phyloP scores from a whole-genome alignment of 345 rosid genomes.

The Triadica sebifera region DNA sequence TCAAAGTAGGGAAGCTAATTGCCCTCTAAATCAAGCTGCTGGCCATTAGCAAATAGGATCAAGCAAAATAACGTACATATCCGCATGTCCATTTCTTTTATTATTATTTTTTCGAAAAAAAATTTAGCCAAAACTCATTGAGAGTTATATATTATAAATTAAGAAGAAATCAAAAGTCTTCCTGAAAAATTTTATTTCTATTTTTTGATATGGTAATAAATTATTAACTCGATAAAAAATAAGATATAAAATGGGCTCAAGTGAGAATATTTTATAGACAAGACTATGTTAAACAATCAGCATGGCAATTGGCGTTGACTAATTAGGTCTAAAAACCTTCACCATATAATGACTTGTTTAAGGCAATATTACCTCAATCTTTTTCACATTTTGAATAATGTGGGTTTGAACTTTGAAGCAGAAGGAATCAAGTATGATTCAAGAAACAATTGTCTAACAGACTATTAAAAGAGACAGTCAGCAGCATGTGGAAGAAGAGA shows the following conservation, averaged over 20 bases:
- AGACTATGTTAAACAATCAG: neutral
- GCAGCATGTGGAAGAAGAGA: slow-evolving; percentile 22
- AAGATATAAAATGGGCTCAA: too few species aligned
- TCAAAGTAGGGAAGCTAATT: neutral
- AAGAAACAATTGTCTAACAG: neutral
- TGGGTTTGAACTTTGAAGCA: neutral
- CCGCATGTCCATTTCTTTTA: too few species aligned
- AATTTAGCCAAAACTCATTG: too few species aligned
- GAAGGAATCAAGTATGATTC: slow-evolving; percentile 28
- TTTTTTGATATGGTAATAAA: too few species aligned
- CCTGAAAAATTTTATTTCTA: too few species aligned
- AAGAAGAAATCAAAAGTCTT: too few species aligned
- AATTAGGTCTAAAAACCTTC: slow-evolving; percentile 4
- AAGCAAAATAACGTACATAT: too few species aligned
- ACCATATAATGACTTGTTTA: neutral
- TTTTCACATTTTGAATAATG: neutral
- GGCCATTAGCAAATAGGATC: neutral
- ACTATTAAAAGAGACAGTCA: slow-evolving; percentile 24
- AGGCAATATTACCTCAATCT: neutral
- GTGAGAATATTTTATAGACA: too few species aligned
- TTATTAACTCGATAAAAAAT: too few species aligned
- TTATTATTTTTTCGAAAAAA: too few species aligned
- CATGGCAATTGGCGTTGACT: slow-evolving; percentile 18
- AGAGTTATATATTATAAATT: too few species aligned
- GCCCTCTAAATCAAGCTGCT: neutral